Percentiles rank a stretch among this genome's conserved stretches.
phyloP scores from a whole-genome alignment of 2,329 filamentous ascomycete species.

The Pseudogymnoascus verrucosus region DNA sequence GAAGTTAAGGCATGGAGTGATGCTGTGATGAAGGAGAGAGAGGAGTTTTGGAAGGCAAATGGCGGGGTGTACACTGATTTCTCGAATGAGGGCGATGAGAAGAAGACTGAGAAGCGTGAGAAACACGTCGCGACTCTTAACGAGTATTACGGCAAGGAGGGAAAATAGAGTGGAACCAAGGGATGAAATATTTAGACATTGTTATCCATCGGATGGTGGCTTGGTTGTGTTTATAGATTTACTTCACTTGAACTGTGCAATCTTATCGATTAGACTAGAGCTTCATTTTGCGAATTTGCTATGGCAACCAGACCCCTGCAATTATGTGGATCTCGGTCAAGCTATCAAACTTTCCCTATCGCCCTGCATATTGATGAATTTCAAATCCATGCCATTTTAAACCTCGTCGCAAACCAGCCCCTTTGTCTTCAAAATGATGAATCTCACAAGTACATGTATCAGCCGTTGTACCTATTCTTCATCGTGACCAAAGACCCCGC shows the following conservation, averaged over 20 bases:
- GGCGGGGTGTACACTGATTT: constrained; percentile 14
- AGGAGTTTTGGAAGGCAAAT: constrained; percentile 58
- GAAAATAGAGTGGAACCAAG: neutral
- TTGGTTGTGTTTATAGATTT: neutral
- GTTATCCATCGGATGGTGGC: neutral
- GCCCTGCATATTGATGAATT: constrained; percentile 7
- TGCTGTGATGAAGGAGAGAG: constrained; percentile 68
- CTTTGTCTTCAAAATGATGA: constrained; percentile 4
- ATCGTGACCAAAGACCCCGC: constrained; percentile 4
- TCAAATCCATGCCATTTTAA: constrained; percentile 6
- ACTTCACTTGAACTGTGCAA: neutral
- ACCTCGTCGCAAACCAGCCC: constrained; percentile 1
- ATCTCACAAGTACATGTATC: neutral
- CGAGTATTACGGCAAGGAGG: constrained; percentile 11
- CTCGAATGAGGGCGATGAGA: constrained; percentile 9
- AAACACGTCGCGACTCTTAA: constrained; percentile 9
- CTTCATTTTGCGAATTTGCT: constrained; percentile 3
- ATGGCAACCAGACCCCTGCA: constrained; percentile 6
- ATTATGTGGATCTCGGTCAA: constrained; percentile 2
- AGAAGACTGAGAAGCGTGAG: constrained; percentile 16
- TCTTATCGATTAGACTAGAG: neutral
- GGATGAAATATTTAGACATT: neutral
- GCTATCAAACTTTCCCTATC: constrained; percentile 8
- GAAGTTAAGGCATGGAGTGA: constrained; percentile 77
- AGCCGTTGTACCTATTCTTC: neutral